phyloP scores from a whole-genome alignment of 352 stramenopile species.

The Phytopythium ostracodes region DNA sequence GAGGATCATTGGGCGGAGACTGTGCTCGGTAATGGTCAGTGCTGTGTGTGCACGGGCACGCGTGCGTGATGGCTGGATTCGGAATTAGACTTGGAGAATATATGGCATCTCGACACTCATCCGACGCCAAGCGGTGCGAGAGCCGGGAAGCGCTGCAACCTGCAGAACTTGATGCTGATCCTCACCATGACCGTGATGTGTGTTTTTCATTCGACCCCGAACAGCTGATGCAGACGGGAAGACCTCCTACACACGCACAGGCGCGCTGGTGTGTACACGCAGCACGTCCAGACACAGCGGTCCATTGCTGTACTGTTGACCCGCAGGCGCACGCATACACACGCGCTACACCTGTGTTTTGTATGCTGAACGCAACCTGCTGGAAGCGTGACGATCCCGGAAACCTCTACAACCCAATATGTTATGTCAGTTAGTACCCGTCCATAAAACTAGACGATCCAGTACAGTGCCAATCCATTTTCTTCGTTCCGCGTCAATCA shows the following conservation, averaged over 20 bases:
- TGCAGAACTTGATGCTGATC: conserved; percentile 1
- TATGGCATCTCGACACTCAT: conserved; percentile 4
- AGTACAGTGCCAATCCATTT: too few relatives aligned
- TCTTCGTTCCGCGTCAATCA: too few relatives aligned
- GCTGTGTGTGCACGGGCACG: background rate
- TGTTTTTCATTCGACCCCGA: too few relatives aligned
- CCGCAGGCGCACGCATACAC: too few relatives aligned
- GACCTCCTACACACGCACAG: too few relatives aligned
- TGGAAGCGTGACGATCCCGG: too few relatives aligned
- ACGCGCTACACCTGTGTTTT: background rate
- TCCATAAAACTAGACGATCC: too few relatives aligned
- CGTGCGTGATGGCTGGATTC: background rate
- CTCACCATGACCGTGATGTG: background rate
- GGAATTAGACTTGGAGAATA: conserved; percentile 2
- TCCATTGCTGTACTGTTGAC: too few relatives aligned
- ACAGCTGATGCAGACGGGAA: too few relatives aligned
- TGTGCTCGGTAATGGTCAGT: background rate
- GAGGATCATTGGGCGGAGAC: background rate
- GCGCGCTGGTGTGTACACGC: background rate
- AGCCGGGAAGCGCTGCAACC: background rate
- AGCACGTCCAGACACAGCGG: background rate
- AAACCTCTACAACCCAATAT: background rate
- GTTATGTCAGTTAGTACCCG: too few relatives aligned
- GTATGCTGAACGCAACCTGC: background rate
- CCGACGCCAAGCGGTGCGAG: background rate